These are phyloP conservation scores for Sporothrix mexicana DNA, from an alignment of 2,329 filamentous ascomycete species.

Conservation along the genomic window DNA sequence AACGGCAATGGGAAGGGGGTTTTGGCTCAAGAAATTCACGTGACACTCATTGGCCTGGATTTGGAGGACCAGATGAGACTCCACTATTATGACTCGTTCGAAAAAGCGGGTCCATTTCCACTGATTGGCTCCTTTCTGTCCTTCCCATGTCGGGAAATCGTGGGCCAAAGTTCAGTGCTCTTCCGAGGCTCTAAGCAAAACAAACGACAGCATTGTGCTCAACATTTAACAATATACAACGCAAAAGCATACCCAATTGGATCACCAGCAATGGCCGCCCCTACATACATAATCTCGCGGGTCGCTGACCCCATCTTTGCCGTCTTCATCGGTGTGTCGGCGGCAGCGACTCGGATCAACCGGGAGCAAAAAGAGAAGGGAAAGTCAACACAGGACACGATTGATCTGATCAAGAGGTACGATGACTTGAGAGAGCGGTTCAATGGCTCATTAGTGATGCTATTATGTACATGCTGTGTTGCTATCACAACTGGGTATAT, in stretches of 20 bases:
- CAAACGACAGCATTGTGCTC: not conserved
- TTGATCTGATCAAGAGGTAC: slow-evolving; percentile 56
- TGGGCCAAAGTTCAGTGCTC: not conserved
- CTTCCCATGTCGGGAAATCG: not conserved
- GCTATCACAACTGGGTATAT: not conserved
- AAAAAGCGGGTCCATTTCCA: not conserved
- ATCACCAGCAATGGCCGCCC: slow-evolving; percentile 54
- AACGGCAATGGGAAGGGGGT: not conserved
- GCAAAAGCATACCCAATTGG: not conserved
- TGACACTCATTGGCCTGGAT: not conserved
- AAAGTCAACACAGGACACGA: slow-evolving; percentile 56
- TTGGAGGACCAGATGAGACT: not conserved
- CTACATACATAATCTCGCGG: slow-evolving; percentile 66
- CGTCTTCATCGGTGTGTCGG: slow-evolving; percentile 60
- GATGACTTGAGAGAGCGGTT: slow-evolving; percentile 32
- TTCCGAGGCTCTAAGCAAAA: not conserved
- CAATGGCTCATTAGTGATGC: slow-evolving; percentile 5
- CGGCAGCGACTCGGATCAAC: slow-evolving; percentile 63
- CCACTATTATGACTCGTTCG: not conserved
- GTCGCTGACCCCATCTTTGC: slow-evolving; percentile 65
- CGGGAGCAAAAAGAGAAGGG: slow-evolving; percentile 66
- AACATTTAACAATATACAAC: not conserved
- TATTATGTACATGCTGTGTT: slow-evolving; percentile 13
- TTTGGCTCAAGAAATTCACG: not conserved
- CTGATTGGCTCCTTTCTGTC: slow-evolving; percentile 15